Conservation (phyloP, 2,329 filamentous ascomycete species). For the Phyllachora maydis region DNA sequence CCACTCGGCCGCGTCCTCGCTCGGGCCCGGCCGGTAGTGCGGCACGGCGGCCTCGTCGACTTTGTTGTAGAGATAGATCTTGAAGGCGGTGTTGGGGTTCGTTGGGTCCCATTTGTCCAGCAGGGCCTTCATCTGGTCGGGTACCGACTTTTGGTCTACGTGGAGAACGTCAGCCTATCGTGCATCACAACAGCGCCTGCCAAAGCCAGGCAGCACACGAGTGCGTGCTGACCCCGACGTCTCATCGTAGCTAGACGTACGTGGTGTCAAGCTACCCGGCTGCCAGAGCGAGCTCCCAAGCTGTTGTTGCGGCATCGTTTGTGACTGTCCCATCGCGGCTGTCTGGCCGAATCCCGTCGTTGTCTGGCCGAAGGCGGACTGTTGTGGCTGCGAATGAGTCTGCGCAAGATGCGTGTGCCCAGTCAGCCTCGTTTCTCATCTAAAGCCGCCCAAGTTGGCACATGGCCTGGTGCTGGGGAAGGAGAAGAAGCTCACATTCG, state of each 20-base stretch:
- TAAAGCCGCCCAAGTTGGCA: too few relatives aligned
- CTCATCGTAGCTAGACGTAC: too few relatives aligned
- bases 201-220: too few relatives aligned
- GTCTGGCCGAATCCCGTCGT: too few relatives aligned
- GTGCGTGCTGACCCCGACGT: too few relatives aligned
- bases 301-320: conserved; percentile 11
- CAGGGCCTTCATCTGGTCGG: conserved; percentile 52
- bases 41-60: conserved; percentile 56
- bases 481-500: conserved; percentile 5
- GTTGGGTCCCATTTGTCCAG: conserved; percentile 55
- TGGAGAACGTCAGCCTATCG: too few relatives aligned
- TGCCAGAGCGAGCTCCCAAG: conserved; percentile 30
- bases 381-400: too few relatives aligned
- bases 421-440: too few relatives aligned
- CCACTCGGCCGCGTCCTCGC: conserved; percentile 62
- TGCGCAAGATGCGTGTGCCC: too few relatives aligned
- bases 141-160: conserved; percentile 48
- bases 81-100: conserved; percentile 50
- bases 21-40: conserved; percentile 48
- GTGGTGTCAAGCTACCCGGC: conserved; percentile 25
- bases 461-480: too few relatives aligned
- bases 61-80: conserved; percentile 75
- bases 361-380: too few relatives aligned
- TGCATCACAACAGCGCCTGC: too few relatives aligned
- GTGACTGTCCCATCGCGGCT: conserved; percentile 8